Conservation (phyloP, 805 yeast species). For the Wilhelminamyces savonicus region DNA sequence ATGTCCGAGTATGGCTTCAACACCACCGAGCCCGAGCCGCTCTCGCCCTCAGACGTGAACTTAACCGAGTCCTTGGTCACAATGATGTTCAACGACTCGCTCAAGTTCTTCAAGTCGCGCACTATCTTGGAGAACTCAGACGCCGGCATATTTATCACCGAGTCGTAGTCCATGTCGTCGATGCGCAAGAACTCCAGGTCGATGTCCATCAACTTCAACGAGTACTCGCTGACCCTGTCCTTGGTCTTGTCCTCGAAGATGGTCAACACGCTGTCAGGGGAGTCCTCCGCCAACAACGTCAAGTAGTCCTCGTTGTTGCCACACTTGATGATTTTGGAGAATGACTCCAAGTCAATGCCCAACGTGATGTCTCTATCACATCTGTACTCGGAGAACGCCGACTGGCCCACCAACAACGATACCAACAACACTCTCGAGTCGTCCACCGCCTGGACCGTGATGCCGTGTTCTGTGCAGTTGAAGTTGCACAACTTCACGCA, state of each 20-base stretch:
- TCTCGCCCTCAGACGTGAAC: slow-evolving; percentile 85
- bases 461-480: slow-evolving; percentile 93
- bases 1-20: slow-evolving; percentile 79
- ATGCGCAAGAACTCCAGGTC: slow-evolving; percentile 91
- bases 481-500: slow-evolving; percentile 93
- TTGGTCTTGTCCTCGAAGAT: slow-evolving; percentile 87
- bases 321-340: slow-evolving; percentile 82
- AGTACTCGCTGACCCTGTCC: slow-evolving; percentile 89
- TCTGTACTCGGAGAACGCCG: slow-evolving; percentile 86
- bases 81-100: slow-evolving; percentile 79
- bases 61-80: slow-evolving; percentile 91
- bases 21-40: slow-evolving; percentile 81
- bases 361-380: slow-evolving; percentile 91
- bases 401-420: slow-evolving; percentile 78
- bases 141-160: slow-evolving; percentile 82
- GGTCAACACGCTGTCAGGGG: slow-evolving; percentile 71
- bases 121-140: slow-evolving; percentile 83
- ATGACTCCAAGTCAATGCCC: slow-evolving; percentile 85
- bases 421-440: slow-evolving; percentile 93
- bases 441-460: slow-evolving; percentile 95
- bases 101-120: slow-evolving; percentile 78
- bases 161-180: slow-evolving; percentile 89
- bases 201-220: slow-evolving; percentile 89
- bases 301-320: slow-evolving; percentile 87
- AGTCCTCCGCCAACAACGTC: slow-evolving; percentile 84